Conservation (phyloP, 1,139 yeast species). For the Taphrina deformans region DNA sequence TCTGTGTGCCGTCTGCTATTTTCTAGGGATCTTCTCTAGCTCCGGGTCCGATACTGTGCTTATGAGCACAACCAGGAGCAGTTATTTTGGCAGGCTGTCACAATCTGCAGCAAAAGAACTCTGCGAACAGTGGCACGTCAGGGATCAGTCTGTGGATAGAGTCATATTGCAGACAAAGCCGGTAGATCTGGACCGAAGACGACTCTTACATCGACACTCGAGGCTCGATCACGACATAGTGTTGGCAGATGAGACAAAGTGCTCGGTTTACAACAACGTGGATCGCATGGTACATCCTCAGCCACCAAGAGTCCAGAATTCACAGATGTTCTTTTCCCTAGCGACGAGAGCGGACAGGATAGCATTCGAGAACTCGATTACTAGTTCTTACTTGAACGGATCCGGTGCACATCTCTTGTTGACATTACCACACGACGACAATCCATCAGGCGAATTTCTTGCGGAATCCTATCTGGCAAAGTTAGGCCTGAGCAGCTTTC, state of each 20-base stretch:
- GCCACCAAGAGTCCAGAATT: not conserved
- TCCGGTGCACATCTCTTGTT: slow-evolving; percentile 7
- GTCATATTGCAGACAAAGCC: slow-evolving; percentile 8
- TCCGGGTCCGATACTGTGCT: not conserved
- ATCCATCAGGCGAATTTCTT: slow-evolving; percentile 8
- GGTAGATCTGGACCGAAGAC: not conserved
- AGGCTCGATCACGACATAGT: not conserved
- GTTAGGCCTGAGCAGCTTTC: slow-evolving; percentile 3
- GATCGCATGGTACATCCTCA: not conserved
- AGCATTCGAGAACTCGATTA: not conserved
- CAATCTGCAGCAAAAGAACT: not conserved
- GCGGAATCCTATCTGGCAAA: slow-evolving; percentile 3
- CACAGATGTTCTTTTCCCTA: slow-evolving; percentile 4
- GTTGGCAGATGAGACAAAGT: not conserved
- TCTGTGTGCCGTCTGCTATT: not conserved
- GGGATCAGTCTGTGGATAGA: not conserved
- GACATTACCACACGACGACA: slow-evolving; percentile 9
- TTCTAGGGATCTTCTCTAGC: not conserved
- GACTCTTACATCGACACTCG: not conserved
- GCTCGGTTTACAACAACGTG: not conserved
- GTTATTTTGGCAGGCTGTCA: not conserved
- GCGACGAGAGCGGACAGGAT: slow-evolving; percentile 6
- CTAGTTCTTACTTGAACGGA: not conserved
- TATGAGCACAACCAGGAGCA: not conserved
- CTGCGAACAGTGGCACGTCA: not conserved